Evolutionary conservation across 768 basidiomycete genomes (phyloP).

Genomic region (Lactarius evosmus): DNA sequence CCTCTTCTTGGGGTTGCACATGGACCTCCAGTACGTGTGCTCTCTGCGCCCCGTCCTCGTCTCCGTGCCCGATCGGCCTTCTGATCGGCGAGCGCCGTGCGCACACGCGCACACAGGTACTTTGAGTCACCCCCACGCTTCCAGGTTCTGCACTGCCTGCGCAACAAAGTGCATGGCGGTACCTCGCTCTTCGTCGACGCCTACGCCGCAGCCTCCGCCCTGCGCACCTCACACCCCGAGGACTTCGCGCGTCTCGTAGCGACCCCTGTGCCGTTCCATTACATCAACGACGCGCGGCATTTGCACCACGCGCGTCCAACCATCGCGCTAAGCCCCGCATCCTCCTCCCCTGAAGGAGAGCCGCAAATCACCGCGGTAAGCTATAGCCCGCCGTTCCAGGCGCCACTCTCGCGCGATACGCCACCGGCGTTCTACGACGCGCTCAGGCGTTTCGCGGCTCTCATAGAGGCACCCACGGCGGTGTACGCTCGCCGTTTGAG

Average conservation of each 20-base stretch:
- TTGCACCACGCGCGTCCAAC: conserved; percentile 70
- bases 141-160: conserved; percentile 88
- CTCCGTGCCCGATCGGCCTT: not conserved
- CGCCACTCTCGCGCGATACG: conserved; percentile 58
- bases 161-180: conserved; percentile 81
- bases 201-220: conserved; percentile 54
- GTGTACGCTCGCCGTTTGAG: conserved; percentile 61
- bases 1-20: conserved; percentile 81
- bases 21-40: conserved; percentile 79
- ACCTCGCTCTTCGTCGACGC: conserved; percentile 85
- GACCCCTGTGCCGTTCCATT: conserved; percentile 81
- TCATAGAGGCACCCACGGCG: conserved; percentile 51
- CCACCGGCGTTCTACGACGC: conserved; percentile 59
- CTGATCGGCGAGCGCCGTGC: not conserved
- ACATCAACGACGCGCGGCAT: conserved; percentile 87
- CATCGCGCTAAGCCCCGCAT: conserved; percentile 52
- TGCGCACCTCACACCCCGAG: conserved; percentile 46
- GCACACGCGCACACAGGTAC: conserved; percentile 53
- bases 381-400: conserved; percentile 95
- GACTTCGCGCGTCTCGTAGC: conserved; percentile 57
- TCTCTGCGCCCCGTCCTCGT: not conserved
- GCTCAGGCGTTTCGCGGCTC: conserved; percentile 53
- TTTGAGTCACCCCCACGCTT: conserved; percentile 89
- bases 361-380: conserved; percentile 64
- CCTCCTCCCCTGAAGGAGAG: conserved; percentile 2